Evolutionary conservation across 306 rosid species (phyloP), one percentile per base, ranked within the genome.

Genomic region (Dalbergia cultrata): DNA sequence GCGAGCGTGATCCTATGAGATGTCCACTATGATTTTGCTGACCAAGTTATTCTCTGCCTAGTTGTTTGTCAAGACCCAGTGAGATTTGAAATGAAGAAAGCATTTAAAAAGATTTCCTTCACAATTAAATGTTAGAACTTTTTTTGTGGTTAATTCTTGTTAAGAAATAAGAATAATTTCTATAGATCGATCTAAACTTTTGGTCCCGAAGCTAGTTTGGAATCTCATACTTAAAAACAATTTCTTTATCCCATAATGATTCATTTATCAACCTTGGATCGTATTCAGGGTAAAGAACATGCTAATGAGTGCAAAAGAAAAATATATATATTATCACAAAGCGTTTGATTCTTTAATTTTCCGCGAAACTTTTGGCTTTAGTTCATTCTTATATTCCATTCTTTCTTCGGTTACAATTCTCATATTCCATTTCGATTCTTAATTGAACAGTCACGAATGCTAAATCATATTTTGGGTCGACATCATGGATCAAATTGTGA

Each of bases 21-120:
- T 2, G 80, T 79, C 90, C 85, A 81, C 44, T 59, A 53, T 53
- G 67, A 61, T 77, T 83, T 66, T 84, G 60, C 64, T 78, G 72
- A 82, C 77, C 70, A 68, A 75, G 47, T 80, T 86, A 86, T 90
- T 86, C 86, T 44, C 21, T 57, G 64, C 67, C 84, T 65, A 62
- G 78, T 61, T 68, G 64, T 68, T 84, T 75, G 66, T 76, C 70
- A 82, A 72, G 75, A 80, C 74, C 74, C 56, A 72, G 81, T 80
- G 35, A 67, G 82, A 88, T 76, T 57, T 67, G 76, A 81, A 86
- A 86, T 80, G 82, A 21, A 33, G 43, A 67, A 79, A 82, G 78
- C 31, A 72, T 31, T 61, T 76, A 56, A 19, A 62, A 73, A 72
- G 45, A 74, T 53, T 83, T 72, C 41, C 43, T 45, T 77, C 76